Percentiles rank a stretch among this genome's conserved stretches.
Conservation (phyloP, 106 monocot genomes). For the Allium cepa region DNA sequence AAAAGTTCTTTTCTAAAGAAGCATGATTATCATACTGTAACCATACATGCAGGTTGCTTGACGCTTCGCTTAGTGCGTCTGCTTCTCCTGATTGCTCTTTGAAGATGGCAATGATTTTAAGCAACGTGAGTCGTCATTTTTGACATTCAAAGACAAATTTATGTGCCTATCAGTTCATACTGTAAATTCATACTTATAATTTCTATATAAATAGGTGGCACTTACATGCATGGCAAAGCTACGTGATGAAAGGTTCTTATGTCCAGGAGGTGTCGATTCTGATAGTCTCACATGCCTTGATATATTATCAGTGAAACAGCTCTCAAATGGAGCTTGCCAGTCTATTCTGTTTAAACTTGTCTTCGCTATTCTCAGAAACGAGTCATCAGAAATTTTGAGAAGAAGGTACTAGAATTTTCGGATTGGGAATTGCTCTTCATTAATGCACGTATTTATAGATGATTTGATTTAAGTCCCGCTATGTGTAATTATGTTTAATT, state of each 20-base stretch:
- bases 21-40: not conserved
- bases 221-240: slow-evolving; percentile 97
- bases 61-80: slow-evolving; percentile 73
- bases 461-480: not conserved
- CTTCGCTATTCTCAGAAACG: slow-evolving; percentile 79
- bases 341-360: slow-evolving; percentile 84
- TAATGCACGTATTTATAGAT: not conserved
- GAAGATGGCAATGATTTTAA: slow-evolving; percentile 83
- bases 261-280: slow-evolving; percentile 60
- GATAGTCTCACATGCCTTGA: slow-evolving; percentile 82
- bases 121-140: slow-evolving; percentile 38
- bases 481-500: not conserved
- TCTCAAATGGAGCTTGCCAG: slow-evolving; percentile 85
- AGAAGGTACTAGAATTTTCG: slow-evolving; percentile 40
- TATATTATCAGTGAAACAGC: slow-evolving; percentile 63
- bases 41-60: slow-evolving; percentile 50
- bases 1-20: no score
- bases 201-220: slow-evolving; percentile 47
- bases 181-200: not conserved
- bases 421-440: slow-evolving; percentile 7
- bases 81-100: slow-evolving; percentile 88
- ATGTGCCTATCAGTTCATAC: not conserved
- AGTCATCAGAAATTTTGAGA: slow-evolving; percentile 87
- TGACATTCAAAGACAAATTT: not conserved
- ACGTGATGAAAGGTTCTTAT: slow-evolving; percentile 83